phyloP scores from a whole-genome alignment of 768 basidiomycete species.

The Suillus variegatus region DNA sequence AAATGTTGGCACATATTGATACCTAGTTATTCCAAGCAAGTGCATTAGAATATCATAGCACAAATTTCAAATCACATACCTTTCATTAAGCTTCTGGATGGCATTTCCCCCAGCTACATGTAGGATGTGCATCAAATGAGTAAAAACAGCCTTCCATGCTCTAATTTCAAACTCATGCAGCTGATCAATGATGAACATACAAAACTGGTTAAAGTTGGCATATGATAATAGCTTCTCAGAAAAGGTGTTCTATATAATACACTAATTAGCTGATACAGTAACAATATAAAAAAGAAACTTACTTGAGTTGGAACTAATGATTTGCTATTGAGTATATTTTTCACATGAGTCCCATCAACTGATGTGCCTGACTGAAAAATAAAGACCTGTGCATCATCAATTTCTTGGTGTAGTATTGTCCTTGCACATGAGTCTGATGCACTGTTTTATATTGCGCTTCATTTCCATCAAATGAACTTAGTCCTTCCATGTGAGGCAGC shows the following conservation, averaged over 20 bases:
- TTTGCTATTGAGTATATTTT: slow-evolving; percentile 3
- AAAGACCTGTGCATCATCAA: background rate
- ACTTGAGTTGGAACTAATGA: slow-evolving; percentile 5
- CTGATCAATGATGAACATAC: slow-evolving; percentile 13
- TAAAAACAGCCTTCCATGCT: slow-evolving; percentile 16
- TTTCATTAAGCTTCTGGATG: slow-evolving; percentile 12
- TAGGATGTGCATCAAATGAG: slow-evolving; percentile 18
- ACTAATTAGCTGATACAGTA: background rate
- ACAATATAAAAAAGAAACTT: background rate
- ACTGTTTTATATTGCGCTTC: slow-evolving; percentile 1
- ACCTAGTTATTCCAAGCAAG: slow-evolving; percentile 18
- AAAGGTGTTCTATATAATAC: slow-evolving; percentile 25
- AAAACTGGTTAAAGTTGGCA: slow-evolving; percentile 10
- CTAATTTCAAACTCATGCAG: slow-evolving; percentile 21
- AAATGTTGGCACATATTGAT: slow-evolving; percentile 30
- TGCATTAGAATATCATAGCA: too few relatives aligned
- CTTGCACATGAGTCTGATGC: background rate
- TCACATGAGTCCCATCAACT: slow-evolving; percentile 4
- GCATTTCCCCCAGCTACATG: slow-evolving; percentile 5
- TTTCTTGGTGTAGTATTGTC: background rate
- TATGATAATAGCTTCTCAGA: slow-evolving; percentile 19
- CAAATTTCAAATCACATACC: slow-evolving; percentile 11
- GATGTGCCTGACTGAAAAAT: background rate
- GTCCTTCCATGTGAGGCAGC: slow-evolving; percentile 14
- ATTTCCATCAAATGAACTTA: slow-evolving; percentile 12